Base-by-base conservation (phyloP, 2,329 filamentous ascomycete genomes). In the Trichoderma koningiopsis region DNA sequence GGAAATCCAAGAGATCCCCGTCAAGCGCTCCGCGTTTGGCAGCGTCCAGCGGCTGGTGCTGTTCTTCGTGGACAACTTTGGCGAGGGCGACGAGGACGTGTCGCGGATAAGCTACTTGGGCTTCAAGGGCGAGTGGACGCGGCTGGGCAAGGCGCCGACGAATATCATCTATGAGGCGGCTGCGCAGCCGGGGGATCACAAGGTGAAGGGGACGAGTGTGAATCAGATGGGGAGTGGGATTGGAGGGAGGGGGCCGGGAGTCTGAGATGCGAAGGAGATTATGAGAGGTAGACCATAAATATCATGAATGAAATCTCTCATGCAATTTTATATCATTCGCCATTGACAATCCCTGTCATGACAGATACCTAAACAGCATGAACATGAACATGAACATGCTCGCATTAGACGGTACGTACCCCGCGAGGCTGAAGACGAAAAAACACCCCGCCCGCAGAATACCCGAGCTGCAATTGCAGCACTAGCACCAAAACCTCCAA, bases 71-170 rank as follows among this genome's bases (percentile, higher is more conserved):
- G 93, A 97, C 78, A 99, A 98, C 77, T 97, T 95, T 80, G 87
- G 89, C 74, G 87, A 88, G 59, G 93, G 89, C 0, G 92, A 93
- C 16, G 92, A 94, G 77, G 92, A 96, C 68, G 89, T 91, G 68
- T 95, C 92, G 56, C 86, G 89, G 60, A 79, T 98, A 2, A 89
- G 85, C 71, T 99, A 97, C 81, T 72, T 98, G 68, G 96, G 92
- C 0, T 98, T 99, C 83, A 94, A 93, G 81, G 96, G 96, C 29
- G 93, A 97, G 81, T 98, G 93, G 86, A 96, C 96, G 87, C 89
- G 90, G 78, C 81, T 97, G 76, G 96, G 91, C 27, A 76, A 77
- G 71, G 82, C 79, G 77, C 94, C 96, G 0, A 84, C 91, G 7
- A 93, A 91, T 74, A 95, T 98, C 74, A 76, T 97, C 71, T 99